Percentiles rank a stretch among this genome's conserved stretches.
Evolutionary conservation across 2,329 filamentous ascomycete species (phyloP).

Genomic region (Pseudocercospora musae): DNA sequence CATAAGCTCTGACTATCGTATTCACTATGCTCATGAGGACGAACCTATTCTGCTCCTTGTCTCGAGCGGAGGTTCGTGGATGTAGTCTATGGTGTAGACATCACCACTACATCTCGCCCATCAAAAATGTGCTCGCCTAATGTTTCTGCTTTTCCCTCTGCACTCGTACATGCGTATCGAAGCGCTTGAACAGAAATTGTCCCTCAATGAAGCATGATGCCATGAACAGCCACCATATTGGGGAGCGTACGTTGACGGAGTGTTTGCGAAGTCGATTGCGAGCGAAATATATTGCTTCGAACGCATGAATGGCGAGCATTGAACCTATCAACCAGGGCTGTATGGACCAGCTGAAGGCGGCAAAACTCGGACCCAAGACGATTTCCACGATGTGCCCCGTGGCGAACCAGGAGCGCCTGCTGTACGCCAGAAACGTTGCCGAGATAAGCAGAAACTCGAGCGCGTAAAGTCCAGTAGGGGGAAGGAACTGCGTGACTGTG

Average conservation of each 20-base stretch:
- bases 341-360: constrained; percentile 56
- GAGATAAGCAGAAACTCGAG: constrained; percentile 55
- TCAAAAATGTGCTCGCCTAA: constrained; percentile 22
- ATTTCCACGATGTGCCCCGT: constrained; percentile 44
- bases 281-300: constrained; percentile 57
- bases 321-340: constrained; percentile 57
- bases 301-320: constrained; percentile 62
- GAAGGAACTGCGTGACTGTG: constrained; percentile 52
- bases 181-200: constrained; percentile 46
- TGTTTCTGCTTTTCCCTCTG: constrained; percentile 41
- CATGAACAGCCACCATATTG: constrained; percentile 56
- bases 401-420: constrained; percentile 51
- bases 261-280: constrained; percentile 48
- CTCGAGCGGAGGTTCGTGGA: background rate
- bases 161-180: constrained; percentile 43
- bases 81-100: background rate
- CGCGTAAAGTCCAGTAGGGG: constrained; percentile 50
- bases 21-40: background rate
- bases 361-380: constrained; percentile 54
- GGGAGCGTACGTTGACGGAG: constrained; percentile 49
- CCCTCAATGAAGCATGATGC: constrained; percentile 54
- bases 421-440: constrained; percentile 54
- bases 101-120: background rate
- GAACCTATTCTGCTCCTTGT: background rate
- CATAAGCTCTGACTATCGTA: background rate